Evolutionary conservation across 2,329 filamentous ascomycete genomes (phyloP), one percentile per base, ranked within the genome.

Genomic region (Xylaria sp.): DNA sequence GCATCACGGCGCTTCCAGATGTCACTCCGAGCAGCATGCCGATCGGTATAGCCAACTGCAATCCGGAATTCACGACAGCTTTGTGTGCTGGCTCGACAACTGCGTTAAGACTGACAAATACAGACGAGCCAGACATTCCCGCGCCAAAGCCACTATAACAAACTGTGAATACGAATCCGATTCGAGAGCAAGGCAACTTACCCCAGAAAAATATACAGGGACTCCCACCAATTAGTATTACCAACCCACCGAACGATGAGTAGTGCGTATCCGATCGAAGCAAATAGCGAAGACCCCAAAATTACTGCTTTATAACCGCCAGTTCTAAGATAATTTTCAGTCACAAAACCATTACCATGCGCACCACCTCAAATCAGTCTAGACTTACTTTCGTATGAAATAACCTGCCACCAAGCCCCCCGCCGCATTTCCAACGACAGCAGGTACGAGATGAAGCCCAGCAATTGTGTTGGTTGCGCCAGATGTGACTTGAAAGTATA

Each of bases 401-500:
- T 81, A 73, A 0, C 91, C 90, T 0, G 89, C 84, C 0, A 89
- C 49, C 1, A 93, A 79, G 0, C 89, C 89, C 0, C 90, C 90
- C 0, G 88, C 67, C 0, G 90, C 87, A 72, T 93, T 93, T 0
- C 90, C 91, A 0, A 87, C 78, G 0, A 93, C 89, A 0, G 90
- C 88, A 0, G 91, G 91, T 48, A 93, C 83, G 0, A 93, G 80
- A 72, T 92, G 88, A 0, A 86, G 79, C 0, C 86, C 86, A 0
- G 90, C 89, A 1, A 81, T 79, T 0, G 89, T 88, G 53, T 86
- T 88, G 0, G 87, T 88, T 2, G 84, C 85, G 0, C 83, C 80
- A 5, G 85, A 80, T 0, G 89, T 90, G 0, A 90, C 85, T 66
- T 91, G 88, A 71, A 93, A 93, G 78, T 93, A 93, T 0, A 93